Base-by-base conservation (phyloP, 177 flowering plant species). In the Vitis hybrid region DNA sequence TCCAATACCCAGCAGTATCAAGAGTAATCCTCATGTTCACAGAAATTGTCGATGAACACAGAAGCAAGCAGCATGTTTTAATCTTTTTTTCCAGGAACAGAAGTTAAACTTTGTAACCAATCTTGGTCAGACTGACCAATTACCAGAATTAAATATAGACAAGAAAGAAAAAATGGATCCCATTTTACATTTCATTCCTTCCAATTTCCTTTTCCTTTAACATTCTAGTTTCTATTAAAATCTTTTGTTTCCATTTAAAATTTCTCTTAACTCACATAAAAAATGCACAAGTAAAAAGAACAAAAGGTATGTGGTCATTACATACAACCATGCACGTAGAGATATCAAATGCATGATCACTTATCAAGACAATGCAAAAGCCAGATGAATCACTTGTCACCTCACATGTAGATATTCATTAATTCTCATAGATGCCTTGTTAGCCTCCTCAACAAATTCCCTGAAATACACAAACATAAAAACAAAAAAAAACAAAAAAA, bases 331-430 rank as follows among this genome's bases (percentile, higher is more conserved):
- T 18, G 9, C 57, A 18, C 49, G 15, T 19, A 55, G 14, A 22
- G 11, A 29, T 2, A 56, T 55, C 18, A 65, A 48, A 64, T 15
- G 57, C 61, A 60, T 33, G 9, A 21, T 57, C 13, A 66, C 62
- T 22, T 15, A 48, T 63, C 29, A 26, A 26, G 29, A 26, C 29
- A 26, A 26, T 26, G 29, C 29, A 26, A 26, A 26, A 26, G 29
- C 53, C n/a, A 74, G 26, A 64, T 39, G 55, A 62, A 75, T 48
- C 29, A 67, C 55, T 67, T 51, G 88, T 86, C 90, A 84, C 84
- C 97, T 92, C 88, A 96, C 99, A 87, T 93, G 97, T 82, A 93
- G 78, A 88, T 89, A 90, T 66, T 90, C 99, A 69, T 87, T 80
- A 49, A 96, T 86, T 69, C 90, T 87, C 85, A 89, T 76, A 0